phyloP scores from a whole-genome alignment of 2,329 filamentous ascomycete species.

The Colletotrichum liriopes region DNA sequence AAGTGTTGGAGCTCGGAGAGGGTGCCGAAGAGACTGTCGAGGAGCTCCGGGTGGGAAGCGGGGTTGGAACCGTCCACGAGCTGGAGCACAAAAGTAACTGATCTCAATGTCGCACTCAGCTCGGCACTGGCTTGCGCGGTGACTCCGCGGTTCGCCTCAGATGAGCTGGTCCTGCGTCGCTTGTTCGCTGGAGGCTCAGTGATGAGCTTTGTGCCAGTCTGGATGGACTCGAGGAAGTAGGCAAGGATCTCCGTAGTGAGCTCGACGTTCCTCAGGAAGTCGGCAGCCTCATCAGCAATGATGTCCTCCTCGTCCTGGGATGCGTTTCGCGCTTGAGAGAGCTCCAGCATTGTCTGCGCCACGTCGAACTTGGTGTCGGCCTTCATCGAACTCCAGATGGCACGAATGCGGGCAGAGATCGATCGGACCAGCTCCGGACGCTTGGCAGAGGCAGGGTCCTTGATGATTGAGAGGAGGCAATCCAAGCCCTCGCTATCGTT shows the following conservation, averaged over 20 bases:
- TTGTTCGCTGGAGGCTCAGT: conserved; percentile 83
- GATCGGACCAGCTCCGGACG: conserved; percentile 73
- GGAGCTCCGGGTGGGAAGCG: conserved; percentile 81
- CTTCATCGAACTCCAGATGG: conserved; percentile 82
- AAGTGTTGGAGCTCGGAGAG: conserved; percentile 92
- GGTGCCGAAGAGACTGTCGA: conserved; percentile 85
- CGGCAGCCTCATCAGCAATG: conserved; percentile 74
- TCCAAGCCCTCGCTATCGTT: conserved; percentile 69
- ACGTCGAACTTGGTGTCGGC: conserved; percentile 71
- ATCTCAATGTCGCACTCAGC: conserved; percentile 78
- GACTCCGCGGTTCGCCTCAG: conserved; percentile 74
- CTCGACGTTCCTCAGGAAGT: conserved; percentile 81
- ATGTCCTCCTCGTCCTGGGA: conserved; percentile 52
- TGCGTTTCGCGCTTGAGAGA: conserved; percentile 69
- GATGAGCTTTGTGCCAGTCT: conserved; percentile 80
- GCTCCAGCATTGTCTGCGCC: conserved; percentile 74
- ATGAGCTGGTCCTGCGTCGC: conserved; percentile 83
- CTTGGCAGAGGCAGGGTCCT: conserved; percentile 54
- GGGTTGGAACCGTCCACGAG: conserved; percentile 87
- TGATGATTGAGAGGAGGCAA: conserved; percentile 65
- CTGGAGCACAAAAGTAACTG: conserved; percentile 89
- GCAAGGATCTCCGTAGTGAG: conserved; percentile 81
- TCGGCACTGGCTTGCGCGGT: conserved; percentile 76
- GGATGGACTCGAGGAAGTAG: conserved; percentile 81
- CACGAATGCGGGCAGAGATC: conserved; percentile 78